Evolutionary conservation across 345 rosid species (phyloP), one percentile per base, ranked within the genome.

Genomic region (Gynandropsis gynandra): DNA sequence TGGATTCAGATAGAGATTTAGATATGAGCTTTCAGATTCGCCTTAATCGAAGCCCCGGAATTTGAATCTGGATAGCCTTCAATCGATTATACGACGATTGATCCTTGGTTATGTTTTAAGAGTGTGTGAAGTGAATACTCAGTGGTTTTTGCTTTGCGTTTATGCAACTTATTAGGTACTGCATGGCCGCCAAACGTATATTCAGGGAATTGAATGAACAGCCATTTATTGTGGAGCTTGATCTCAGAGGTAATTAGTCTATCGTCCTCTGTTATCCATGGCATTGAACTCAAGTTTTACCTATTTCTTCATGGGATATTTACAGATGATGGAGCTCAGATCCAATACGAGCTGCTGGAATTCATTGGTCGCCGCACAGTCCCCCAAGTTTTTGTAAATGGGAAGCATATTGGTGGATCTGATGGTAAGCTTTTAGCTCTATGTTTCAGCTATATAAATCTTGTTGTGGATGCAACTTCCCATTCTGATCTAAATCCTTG

Each of bases 331-430:
- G 97, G 96, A 31, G 63, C 54, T 42, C 59, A 77, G 37, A 84
- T 90, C 63, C 92, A 82, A 62, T 74, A 69, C 62, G 87, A 79
- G 41, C 74, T 92, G 44, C 70, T 85, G 21, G 83, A 85, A 49
- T 71, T 82, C 24, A 79, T 86, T 2, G 97, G 96, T 15, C 82
- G 74, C 14, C 76, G 69, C 17, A 92, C 97, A 1, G 90, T 92
- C 31, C 97, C 97, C 0, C 98, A 92, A 74, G 79, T 92, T 9
- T 92, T 84, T 65, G 78, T 92, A 29, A 71, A 82, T 51, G 95
- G 96, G 16, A 80, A 87, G 65, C 95, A 84, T 62, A 61, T 87
- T 19, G 95, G 98, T 41, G 96, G 98, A 54, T 85, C 95, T 42
- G 93, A 92, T 62, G 96, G 94, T 83, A 42, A 56, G 43, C 15